phyloP scores from a whole-genome alignment of 768 basidiomycete genomes.

The Asterophora lycoperdoides region DNA sequence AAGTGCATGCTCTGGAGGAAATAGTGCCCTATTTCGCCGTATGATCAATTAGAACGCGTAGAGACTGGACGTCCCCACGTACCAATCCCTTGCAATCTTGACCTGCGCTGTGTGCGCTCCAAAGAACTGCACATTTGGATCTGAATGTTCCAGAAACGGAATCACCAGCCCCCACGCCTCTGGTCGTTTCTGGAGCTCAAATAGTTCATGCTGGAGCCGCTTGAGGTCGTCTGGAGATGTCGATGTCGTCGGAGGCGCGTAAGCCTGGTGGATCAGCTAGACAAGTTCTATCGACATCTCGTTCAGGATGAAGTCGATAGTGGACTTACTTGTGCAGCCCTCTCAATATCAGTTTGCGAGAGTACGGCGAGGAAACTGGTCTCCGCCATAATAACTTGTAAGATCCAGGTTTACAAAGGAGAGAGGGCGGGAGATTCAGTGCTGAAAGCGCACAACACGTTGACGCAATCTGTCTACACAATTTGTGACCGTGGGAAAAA shows the following conservation, averaged over 20 bases:
- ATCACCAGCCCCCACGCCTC: conserved; percentile 85
- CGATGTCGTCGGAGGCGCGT: conserved; percentile 44
- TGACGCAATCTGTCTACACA: no score
- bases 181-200: conserved; percentile 68
- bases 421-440: no score
- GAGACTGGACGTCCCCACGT: conserved; percentile 14
- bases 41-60: background rate
- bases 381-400: conserved; percentile 27
- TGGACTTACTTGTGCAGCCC: conserved; percentile 54
- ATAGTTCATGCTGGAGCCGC: conserved; percentile 65
- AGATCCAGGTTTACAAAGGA: no score
- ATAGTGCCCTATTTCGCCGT: conserved; percentile 49
- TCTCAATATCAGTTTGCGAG: conserved; percentile 48
- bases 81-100: conserved; percentile 94
- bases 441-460: no score
- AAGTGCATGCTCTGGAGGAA: conserved; percentile 56
- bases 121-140: conserved; percentile 89
- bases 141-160: conserved; percentile 65
- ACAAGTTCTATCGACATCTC: background rate
- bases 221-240: conserved; percentile 58
- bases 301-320: conserved; percentile 5
- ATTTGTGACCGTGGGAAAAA: no score
- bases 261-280: conserved; percentile 68
- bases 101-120: conserved; percentile 92
- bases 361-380: conserved; percentile 50